A percentile compares a stretch with the other conserved stretches of the same genome.
phyloP scores from a whole-genome alignment of 139 green algal genomes.

The Tetradesmus obliquus region DNA sequence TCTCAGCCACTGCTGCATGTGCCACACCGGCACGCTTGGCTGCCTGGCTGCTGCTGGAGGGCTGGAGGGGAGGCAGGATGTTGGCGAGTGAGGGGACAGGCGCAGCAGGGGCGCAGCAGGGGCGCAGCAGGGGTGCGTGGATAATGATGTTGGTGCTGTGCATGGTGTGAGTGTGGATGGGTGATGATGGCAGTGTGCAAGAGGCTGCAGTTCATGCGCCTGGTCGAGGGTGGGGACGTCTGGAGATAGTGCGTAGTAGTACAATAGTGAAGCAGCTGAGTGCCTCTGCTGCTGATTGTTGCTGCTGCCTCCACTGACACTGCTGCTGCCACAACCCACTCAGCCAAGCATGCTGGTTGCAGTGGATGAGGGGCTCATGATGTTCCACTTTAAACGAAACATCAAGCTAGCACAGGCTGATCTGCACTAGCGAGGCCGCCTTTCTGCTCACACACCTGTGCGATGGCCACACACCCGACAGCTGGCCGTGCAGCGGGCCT shows the following conservation, averaged over 20 bases:
- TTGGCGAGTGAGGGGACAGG: neutral
- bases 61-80: neutral
- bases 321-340: neutral
- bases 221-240: no score
- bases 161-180: no score
- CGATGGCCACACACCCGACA: conserved; percentile 14
- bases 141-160: neutral
- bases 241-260: no score
- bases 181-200: no score
- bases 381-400: neutral
- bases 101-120: neutral
- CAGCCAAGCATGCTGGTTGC: neutral
- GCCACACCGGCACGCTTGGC: neutral
- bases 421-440: conserved; percentile 7
- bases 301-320: neutral
- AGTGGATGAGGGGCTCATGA: neutral
- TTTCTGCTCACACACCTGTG: conserved; percentile 16
- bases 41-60: neutral
- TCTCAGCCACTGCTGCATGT: conserved; percentile 25
- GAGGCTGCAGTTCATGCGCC: no score
- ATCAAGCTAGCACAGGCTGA: neutral
- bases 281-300: neutral
- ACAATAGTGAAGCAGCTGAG: no score
- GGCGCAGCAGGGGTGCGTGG: neutral
- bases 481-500: neutral